A percentile compares a stretch with the other conserved stretches of the same genome.
Evolutionary conservation across 1,284 basidiomycete genomes (phyloP).

Genomic region (Apiotrichum mycotoxinovorans): DNA sequence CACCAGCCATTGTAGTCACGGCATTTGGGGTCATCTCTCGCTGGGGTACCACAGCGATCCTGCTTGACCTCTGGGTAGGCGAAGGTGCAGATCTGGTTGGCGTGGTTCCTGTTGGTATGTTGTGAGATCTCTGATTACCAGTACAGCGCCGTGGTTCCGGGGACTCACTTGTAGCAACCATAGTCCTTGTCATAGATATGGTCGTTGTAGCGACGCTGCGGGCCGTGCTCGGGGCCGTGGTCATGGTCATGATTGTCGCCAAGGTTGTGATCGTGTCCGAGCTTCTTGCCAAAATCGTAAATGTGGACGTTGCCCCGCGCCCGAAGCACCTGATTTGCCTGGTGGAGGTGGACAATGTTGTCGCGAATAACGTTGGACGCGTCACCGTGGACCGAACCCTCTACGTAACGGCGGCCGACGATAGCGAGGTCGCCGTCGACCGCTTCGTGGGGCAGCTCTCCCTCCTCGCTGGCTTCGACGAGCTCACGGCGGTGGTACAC

Average conservation of each 20-base stretch:
- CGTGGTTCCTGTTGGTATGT: constrained; percentile 6
- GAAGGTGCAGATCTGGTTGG: constrained; percentile 5
- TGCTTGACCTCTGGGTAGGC: neutral
- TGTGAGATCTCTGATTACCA: neutral
- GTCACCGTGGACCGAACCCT: constrained; percentile 1
- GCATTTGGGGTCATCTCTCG: neutral
- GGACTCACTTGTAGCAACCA: neutral
- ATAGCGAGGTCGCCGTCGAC: neutral
- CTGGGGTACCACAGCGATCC: neutral
- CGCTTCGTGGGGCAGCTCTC: neutral
- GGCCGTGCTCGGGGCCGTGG: neutral
- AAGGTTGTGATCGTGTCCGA: no score
- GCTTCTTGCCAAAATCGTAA: constrained; percentile 4
- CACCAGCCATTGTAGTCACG: constrained; percentile 6
- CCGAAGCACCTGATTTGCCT: neutral
- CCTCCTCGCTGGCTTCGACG: constrained; percentile 2
- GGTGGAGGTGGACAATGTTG: neutral
- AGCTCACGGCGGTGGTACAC: neutral
- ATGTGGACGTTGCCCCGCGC: constrained; percentile 1
- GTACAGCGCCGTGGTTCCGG: neutral
- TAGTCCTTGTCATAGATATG: neutral
- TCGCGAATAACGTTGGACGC: constrained; percentile 1
- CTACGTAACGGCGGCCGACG: neutral
- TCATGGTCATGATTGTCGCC: neutral
- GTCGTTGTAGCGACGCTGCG: no score